phyloP scores from a whole-genome alignment of 305 asterid genomes.

The Solanum hybrid region DNA sequence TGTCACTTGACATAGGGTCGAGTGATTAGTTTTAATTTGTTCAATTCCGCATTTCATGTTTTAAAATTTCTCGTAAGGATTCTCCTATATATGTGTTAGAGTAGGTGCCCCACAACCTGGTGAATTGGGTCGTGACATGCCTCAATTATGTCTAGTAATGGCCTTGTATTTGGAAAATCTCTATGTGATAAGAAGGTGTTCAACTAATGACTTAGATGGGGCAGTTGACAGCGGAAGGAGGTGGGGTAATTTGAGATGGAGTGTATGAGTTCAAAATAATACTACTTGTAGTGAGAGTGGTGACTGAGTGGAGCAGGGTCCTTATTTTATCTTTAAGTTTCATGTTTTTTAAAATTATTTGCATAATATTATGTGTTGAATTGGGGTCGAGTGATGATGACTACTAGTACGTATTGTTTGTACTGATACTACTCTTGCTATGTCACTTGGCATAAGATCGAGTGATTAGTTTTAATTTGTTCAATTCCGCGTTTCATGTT shows the following conservation, averaged over 20 bases:
- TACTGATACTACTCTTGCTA: background rate
- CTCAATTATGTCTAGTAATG: background rate
- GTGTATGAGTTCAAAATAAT: background rate
- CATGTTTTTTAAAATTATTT: too few relatives aligned
- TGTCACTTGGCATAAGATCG: background rate
- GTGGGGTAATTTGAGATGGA: background rate
- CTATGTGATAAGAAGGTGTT: background rate
- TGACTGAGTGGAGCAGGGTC: background rate
- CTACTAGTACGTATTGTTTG: background rate
- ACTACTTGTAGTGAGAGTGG: background rate
- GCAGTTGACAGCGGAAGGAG: background rate
- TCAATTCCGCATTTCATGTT: background rate
- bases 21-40: background rate
- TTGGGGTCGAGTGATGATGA: background rate
- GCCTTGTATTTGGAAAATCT: background rate
- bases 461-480: background rate
- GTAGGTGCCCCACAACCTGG: background rate
- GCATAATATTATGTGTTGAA: background rate
- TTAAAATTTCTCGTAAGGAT: too few relatives aligned
- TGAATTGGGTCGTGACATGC: background rate
- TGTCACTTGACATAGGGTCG: background rate
- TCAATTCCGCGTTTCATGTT: background rate
- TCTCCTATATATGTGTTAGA: background rate
- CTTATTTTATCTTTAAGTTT: background rate
- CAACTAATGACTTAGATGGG: background rate